phyloP scores from a whole-genome alignment of 2,329 filamentous ascomycete species.

The Albifimbria verrucaria region DNA sequence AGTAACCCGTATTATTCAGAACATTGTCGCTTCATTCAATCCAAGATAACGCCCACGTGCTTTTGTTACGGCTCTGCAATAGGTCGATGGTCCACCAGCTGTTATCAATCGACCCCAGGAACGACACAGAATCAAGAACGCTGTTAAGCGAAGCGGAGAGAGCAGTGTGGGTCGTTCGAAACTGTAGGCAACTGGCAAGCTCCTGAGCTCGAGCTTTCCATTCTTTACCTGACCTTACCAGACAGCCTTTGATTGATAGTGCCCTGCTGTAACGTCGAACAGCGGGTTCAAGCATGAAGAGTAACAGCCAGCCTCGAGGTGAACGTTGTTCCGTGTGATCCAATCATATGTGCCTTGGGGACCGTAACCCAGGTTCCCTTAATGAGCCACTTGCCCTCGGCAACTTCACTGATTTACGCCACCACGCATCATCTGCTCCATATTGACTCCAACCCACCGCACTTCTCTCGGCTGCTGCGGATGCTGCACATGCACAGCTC shows the following conservation, averaged over 20 bases:
- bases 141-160: background rate
- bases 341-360: background rate
- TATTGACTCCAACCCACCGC: constrained; percentile 43
- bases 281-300: no score
- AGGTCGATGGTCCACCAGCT: background rate
- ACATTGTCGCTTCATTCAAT: background rate
- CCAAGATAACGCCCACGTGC: background rate
- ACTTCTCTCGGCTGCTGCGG: constrained; percentile 29
- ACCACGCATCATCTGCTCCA: constrained; percentile 38
- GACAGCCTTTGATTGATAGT: no score
- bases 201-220: no score
- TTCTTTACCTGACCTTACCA: no score
- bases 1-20: background rate
- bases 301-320: no score
- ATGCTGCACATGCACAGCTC: constrained; percentile 3
- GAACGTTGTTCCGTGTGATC: no score
- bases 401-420: constrained; percentile 10
- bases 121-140: background rate
- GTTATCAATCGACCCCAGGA: background rate
- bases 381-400: background rate
- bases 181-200: background rate
- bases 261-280: no score
- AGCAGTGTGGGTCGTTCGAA: background rate
- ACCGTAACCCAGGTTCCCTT: background rate
- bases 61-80: background rate